Conservation (phyloP, 208 protist genomes). For the Leishmania aethiopica region DNA sequence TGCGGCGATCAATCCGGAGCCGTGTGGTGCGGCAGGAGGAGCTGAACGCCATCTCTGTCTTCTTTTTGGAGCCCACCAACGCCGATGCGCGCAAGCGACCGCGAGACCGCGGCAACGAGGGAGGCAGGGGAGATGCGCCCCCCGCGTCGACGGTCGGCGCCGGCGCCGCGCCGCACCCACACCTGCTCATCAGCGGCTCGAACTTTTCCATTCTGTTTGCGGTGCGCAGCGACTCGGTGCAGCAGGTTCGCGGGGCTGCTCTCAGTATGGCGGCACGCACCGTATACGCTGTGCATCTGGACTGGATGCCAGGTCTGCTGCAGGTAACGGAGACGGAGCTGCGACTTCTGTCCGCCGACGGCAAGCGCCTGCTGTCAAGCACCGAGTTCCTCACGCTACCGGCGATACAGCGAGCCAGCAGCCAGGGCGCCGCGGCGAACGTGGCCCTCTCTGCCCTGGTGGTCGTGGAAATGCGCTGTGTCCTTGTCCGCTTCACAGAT, state of each 20-base stretch:
- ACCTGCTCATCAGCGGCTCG: constrained; percentile 70
- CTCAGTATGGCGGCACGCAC: constrained; percentile 56
- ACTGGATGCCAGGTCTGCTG: constrained; percentile 55
- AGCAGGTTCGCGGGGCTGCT: constrained; percentile 70
- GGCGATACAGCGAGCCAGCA: constrained; percentile 15
- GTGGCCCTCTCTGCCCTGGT: constrained; percentile 20
- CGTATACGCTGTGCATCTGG: constrained; percentile 53
- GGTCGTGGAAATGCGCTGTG: constrained; percentile 16
- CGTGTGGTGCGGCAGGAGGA: constrained; percentile 58
- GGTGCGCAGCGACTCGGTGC: constrained; percentile 66
- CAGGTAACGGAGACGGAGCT: constrained; percentile 82
- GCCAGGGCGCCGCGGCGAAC: constrained; percentile 8
- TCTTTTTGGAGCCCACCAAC: constrained; percentile 47
- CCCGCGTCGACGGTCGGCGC: neutral
- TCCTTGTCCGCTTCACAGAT: constrained; percentile 40
- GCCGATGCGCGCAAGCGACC: constrained; percentile 26
- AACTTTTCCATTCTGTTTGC: constrained; percentile 80
- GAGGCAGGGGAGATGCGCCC: constrained; percentile 7
- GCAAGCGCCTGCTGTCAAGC: constrained; percentile 30
- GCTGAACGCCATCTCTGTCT: constrained; percentile 78
- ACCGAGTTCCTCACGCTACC: constrained; percentile 15
- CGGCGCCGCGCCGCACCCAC: constrained; percentile 15
- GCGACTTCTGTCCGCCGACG: constrained; percentile 63
- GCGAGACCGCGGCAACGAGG: constrained; percentile 13
- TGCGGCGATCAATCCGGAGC: constrained; percentile 72